Base-by-base conservation (phyloP, 257 asterid genomes). In the Capsicum chinense region DNA sequence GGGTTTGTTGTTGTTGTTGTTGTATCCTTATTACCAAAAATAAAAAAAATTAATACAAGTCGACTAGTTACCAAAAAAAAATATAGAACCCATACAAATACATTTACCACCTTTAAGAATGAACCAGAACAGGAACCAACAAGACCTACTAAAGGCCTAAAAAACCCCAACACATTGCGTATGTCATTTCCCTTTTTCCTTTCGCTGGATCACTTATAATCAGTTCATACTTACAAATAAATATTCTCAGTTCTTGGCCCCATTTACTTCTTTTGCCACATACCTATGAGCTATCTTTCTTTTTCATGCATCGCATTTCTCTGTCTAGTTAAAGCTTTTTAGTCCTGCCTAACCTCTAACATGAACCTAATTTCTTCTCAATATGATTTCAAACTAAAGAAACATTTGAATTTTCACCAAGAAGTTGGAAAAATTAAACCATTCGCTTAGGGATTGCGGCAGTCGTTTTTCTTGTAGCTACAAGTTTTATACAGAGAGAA, bases 351-450 rank as follows among this genome's bases (percentile, higher is more conserved):
- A 37, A 33, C 52, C 26, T 13, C 60, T 52, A 54, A 50, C 82
- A 78, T 78, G 82, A 14, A 56, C 15, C 82, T 78, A 54, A 5
- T 9, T 54, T 54, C 26, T 54, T 54, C 82, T 78, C 82, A 54
- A 54, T 7, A 56, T 14, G 64, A 78, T 52, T 54, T 54, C 59
- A 78, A 54, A 78, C 50, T 26, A 14, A 15, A 54, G 16, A 47
- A 10, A n/a, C 9, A 44, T 0, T 44, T 47, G 58, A 71, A 7
- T 54, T 52, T 54, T 54, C 82, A 78, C 64, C 82, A 78, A 33
- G 13, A 13, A 21, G 13, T 74, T 37, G 10, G 0, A 52, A 76
- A 54, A 52, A 13, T 78, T 52, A 21, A 74, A 21, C 62, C 62
- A 14, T 78, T 54, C 26, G 16, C 64, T 47, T 26, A 54, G 39